These are phyloP conservation scores for Pseudocercospora macadamiae DNA, from an alignment of 2,329 filamentous ascomycete genomes.

Conservation along the genomic window DNA sequence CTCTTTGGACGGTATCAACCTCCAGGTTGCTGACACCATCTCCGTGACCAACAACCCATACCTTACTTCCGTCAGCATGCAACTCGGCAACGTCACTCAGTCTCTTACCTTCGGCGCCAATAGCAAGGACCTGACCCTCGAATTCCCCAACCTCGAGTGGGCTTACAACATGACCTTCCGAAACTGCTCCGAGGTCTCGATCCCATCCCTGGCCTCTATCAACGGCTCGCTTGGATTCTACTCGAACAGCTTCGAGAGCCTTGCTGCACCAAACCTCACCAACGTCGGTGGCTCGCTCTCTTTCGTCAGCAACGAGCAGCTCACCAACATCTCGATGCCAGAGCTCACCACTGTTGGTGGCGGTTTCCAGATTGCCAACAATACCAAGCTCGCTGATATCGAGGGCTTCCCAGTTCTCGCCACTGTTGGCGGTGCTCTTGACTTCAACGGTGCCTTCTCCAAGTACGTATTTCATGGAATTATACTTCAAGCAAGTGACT, in stretches of 20 bases:
- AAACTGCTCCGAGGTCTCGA: conserved; percentile 73
- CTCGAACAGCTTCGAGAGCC: conserved; percentile 69
- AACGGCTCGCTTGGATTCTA: conserved; percentile 83
- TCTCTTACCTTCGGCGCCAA: conserved; percentile 78
- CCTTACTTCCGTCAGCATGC: conserved; percentile 74
- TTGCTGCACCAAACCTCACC: conserved; percentile 72
- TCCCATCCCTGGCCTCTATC: conserved; percentile 73
- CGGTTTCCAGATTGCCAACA: conserved; percentile 86
- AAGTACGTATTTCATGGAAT: too few species aligned
- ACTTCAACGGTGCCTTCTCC: conserved; percentile 81
- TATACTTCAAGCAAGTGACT: too few species aligned
- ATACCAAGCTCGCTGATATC: conserved; percentile 71
- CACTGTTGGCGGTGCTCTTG: conserved; percentile 76
- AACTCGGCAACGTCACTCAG: conserved; percentile 74
- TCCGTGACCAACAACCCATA: conserved; percentile 89
- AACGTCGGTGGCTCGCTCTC: conserved; percentile 61
- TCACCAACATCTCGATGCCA: conserved; percentile 77
- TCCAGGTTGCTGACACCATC: conserved; percentile 71
- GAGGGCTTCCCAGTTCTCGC: conserved; percentile 69
- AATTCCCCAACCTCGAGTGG: conserved; percentile 76
- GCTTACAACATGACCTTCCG: conserved; percentile 81
- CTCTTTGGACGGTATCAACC: conserved; percentile 77
- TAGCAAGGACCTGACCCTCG: conserved; percentile 69
- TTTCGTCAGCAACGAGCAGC: conserved; percentile 59
- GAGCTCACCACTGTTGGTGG: conserved; percentile 69